These are phyloP conservation scores for Citrus mangshanensis DNA, from an alignment of 345 rosid species.

Conservation along the genomic window DNA sequence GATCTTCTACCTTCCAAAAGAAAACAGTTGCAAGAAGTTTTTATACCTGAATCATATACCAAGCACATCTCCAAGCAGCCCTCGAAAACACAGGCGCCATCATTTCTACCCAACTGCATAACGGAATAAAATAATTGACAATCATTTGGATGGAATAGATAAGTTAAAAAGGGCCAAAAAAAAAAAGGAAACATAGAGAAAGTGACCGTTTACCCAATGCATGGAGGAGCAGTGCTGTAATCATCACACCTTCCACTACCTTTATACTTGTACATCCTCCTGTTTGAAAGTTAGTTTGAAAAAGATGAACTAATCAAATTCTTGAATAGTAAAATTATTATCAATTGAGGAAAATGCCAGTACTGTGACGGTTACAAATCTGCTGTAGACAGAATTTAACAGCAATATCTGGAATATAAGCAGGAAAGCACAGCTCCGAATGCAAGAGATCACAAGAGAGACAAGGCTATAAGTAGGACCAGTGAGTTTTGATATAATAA, in stretches of 20 bases:
- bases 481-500: not conserved
- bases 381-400: not conserved
- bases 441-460: not conserved
- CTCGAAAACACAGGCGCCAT: conserved; percentile 97
- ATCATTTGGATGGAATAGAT: not conserved
- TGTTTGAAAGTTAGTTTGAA: conserved; percentile 19
- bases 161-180: not conserved
- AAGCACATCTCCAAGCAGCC: conserved; percentile 85
- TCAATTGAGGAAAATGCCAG: not conserved
- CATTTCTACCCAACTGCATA: conserved; percentile 92
- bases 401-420: not conserved
- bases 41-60: conserved; percentile 95
- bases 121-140: not conserved
- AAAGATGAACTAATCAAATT: not conserved
- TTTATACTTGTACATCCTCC: conserved; percentile 76
- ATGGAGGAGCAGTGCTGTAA: conserved; percentile 80
- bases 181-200: not conserved
- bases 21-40: not conserved
- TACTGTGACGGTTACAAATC: not conserved
- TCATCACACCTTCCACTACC: conserved; percentile 71
- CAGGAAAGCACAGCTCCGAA: not conserved
- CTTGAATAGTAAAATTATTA: not conserved
- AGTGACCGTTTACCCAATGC: conserved; percentile 56
- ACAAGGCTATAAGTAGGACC: not conserved
- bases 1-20: not conserved